These are phyloP conservation scores for Calonectria honghensis DNA, from an alignment of 2,329 filamentous ascomycete genomes.

Conservation along the genomic window DNA sequence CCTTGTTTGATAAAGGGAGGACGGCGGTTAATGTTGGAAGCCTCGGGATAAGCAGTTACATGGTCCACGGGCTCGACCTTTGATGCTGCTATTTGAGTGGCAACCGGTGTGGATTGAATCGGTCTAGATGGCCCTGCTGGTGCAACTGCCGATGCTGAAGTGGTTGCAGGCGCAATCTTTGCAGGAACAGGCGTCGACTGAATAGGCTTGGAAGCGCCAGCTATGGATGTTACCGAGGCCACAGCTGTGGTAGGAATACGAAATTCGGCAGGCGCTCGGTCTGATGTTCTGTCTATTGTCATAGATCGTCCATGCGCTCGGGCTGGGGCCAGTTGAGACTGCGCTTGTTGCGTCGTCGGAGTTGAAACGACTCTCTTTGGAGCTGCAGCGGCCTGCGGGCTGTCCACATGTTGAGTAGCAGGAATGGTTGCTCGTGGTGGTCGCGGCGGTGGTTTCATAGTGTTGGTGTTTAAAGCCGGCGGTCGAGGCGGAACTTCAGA, in stretches of 20 bases:
- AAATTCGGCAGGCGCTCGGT: constrained; percentile 50
- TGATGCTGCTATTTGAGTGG: constrained; percentile 49
- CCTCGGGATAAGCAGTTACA: constrained; percentile 85
- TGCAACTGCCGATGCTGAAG: constrained; percentile 57
- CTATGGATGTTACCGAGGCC: constrained; percentile 39
- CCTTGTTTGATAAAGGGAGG: constrained; percentile 85
- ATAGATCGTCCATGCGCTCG: constrained; percentile 58
- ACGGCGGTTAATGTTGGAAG: constrained; percentile 88
- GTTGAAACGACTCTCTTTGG: constrained; percentile 58
- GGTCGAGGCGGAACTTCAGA: constrained; percentile 50
- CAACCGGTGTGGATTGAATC: constrained; percentile 38
- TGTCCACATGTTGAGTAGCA: constrained; percentile 46
- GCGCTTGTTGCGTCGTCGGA: constrained; percentile 54
- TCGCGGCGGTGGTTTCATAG: constrained; percentile 63
- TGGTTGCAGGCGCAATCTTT: constrained; percentile 56
- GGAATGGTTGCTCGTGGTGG: constrained; percentile 64
- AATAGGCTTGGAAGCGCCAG: constrained; percentile 47
- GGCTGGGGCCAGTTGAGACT: constrained; percentile 57
- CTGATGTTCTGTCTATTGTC: constrained; percentile 61
- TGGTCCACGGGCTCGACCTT: constrained; percentile 68
- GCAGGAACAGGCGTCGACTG: constrained; percentile 46
- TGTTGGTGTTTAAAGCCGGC: constrained; percentile 42
- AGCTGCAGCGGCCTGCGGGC: constrained; percentile 49
- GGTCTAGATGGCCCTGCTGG: constrained; percentile 17
- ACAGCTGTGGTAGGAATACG: constrained; percentile 50